Base-by-base conservation (phyloP, 129 eudicot species). In the Saussurea involucrata region DNA sequence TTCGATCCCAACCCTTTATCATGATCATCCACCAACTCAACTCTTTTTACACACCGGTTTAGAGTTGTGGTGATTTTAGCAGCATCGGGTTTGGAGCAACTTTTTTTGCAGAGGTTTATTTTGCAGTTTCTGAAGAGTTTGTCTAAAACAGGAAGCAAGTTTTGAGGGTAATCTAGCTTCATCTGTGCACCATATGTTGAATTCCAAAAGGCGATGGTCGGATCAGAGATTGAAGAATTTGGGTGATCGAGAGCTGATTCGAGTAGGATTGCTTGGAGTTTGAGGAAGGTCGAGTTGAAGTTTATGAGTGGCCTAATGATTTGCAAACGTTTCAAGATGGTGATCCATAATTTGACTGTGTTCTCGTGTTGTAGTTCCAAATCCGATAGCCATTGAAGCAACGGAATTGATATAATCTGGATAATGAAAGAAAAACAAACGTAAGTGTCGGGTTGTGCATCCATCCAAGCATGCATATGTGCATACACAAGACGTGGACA, bases 151-250 rank as follows among this genome's bases (percentile, higher is more conserved):
- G 91, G 90, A 73, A 90, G 78, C 20, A 92, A 72, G 80, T 68
- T 81, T 67, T 78, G 87, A 31, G 98, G 98, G 78, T 84, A 86
- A 57, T 83, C 91, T 83, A 88, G 76, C 28, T 81, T 85, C 75
- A 46, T 79, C 78, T 88, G 93, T 64, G 65, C 66, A 6, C 90
- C 94, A 24, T 83, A 92, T 5, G 96, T 86, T 0, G 90, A 85
- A 60, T 92, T 92, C 98, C 98, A 90, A 49, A 92, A 92, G 24
- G 83, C 68, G 32, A 85, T 77, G 24, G 94, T 90, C 18, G 94
- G 78, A 12, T 86, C 75, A 0, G 93, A 86, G 75, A 90, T 82
- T 80, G 80, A 72, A 20, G 80, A 81, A 40, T 88, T 83, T 61
- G 87, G 87, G 78, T 92, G 98, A 75, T 84, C 87, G 1, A 90